These are phyloP conservation scores for Cercospora sesami DNA, from an alignment of 2,329 filamentous ascomycete genomes.

Conservation along the genomic window DNA sequence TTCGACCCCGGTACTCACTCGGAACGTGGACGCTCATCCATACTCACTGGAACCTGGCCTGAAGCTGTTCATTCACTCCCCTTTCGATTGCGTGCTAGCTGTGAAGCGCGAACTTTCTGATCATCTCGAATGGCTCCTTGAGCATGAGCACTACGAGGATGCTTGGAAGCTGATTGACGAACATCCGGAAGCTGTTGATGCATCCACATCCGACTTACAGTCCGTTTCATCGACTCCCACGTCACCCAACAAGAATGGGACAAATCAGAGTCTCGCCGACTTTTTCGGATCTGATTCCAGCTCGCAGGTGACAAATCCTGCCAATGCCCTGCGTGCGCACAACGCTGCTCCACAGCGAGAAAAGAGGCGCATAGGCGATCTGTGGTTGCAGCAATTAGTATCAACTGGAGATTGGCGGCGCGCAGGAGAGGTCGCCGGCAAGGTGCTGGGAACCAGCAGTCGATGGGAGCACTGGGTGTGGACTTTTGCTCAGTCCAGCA, in stretches of 20 bases:
- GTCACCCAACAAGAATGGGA: constrained; percentile 47
- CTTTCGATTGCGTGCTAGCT: constrained; percentile 92
- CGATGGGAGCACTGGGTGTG: constrained; percentile 96
- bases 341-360: constrained; percentile 72
- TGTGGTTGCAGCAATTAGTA: constrained; percentile 88
- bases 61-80: constrained; percentile 93
- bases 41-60: constrained; percentile 58
- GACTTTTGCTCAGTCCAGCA: constrained; percentile 81
- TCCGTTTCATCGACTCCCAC: constrained; percentile 41
- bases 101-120: constrained; percentile 84
- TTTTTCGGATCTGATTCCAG: constrained; percentile 62
- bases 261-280: constrained; percentile 35
- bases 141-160: constrained; percentile 75
- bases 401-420: constrained; percentile 70
- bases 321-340: constrained; percentile 33
- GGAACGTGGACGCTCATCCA: constrained; percentile 44
- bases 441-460: constrained; percentile 74
- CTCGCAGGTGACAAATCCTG: constrained; percentile 47
- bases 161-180: constrained; percentile 89
- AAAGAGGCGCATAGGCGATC: constrained; percentile 84
- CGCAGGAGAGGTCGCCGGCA: constrained; percentile 78
- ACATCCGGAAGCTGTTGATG: constrained; percentile 69
- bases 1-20: constrained; percentile 30
- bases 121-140: constrained; percentile 80
- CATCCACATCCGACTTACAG: constrained; percentile 40